Base-by-base conservation (phyloP, 2,329 filamentous ascomycete genomes). In the Xylaria sp. region DNA sequence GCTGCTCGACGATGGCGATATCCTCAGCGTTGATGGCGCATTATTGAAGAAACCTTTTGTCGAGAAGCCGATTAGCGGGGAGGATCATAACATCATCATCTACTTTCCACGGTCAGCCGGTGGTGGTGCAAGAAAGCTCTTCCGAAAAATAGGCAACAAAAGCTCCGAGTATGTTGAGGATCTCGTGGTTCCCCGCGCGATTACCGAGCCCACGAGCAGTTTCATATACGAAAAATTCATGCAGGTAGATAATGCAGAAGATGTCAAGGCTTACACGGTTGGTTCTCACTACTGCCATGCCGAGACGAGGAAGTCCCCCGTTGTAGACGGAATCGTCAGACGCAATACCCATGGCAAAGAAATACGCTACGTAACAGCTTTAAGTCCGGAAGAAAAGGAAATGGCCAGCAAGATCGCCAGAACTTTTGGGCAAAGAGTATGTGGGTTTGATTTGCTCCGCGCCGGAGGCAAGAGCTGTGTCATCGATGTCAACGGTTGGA, bases 401-500 rank as follows among this genome's bases (percentile, higher is more conserved):
- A 94, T 96, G 79, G 96, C 96, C 4, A 88, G 91, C 66, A 94
- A 91, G 71, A 98, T 99, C 63, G 92, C 94, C 2, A 89, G 88
- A 46, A 91, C 92, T 0, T 99, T 99, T 76, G 95, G 94, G 0
- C 95, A 99, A 76, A 85, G 92, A 57, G 94, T 99, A 2, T 99
- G 95, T 74, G 95, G 95, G 0, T 99, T 99, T 72, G 95, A 99
- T 75, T 83, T 99, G 63, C 82, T 99, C 60, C 89, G 96, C 28
- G 92, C 94, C 12, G 89, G 88, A 52, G 92, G 93, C 15, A 92
- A 92, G 76, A 98, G 94, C 75, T 99, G 92, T 78, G 95, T 99
- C 51, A 99, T 99, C 69, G 95, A 99, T 72, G 95, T 99, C 70
- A 99, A 99, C 76, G 95, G 95, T 12, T 99, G 96, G 96, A 98